These are phyloP conservation scores for Fraxinus cuspidata DNA, from an alignment of 257 asterid genomes.

Conservation along the genomic window DNA sequence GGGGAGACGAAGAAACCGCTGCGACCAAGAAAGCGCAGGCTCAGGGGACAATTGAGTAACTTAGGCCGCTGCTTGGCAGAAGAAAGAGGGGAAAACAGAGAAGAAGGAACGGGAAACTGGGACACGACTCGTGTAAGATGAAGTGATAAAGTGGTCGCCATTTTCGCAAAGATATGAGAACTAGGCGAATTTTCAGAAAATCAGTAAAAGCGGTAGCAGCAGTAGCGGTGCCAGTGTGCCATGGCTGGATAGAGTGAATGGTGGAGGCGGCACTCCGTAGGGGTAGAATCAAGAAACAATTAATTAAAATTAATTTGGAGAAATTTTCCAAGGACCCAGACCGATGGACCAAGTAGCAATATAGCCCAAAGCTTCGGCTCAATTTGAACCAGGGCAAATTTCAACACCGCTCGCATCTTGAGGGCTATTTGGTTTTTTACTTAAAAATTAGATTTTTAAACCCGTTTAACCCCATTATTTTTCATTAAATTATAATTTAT, in stretches of 20 bases:
- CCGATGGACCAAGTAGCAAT: no score
- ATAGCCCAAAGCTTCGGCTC: no score
- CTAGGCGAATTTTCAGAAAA: not conserved
- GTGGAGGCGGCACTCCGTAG: not conserved
- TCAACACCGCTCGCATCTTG: no score
- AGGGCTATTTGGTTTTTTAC: no score
- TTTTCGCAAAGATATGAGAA: conserved; percentile 1
- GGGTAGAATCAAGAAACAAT: no score
- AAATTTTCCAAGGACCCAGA: no score
- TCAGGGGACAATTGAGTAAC: conserved; percentile 23
- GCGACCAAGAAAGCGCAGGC: conserved; percentile 25
- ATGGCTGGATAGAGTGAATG: not conserved
- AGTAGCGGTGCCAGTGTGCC: not conserved
- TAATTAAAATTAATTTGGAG: no score
- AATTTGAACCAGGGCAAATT: no score
- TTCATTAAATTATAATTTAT: no score
- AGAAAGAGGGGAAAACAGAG: conserved; percentile 33
- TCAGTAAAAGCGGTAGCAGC: not conserved
- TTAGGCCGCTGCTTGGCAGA: conserved; percentile 25
- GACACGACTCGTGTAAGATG: conserved; percentile 51
- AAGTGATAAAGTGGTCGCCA: conserved; percentile 51
- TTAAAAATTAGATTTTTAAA: no score
- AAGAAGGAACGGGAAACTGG: conserved; percentile 39
- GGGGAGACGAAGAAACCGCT: conserved; percentile 23
- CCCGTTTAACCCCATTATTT: no score